Percentiles rank a stretch among this genome's conserved stretches.
Conservation (phyloP, 2,329 filamentous ascomycete genomes). For the Cercospora sp. region DNA sequence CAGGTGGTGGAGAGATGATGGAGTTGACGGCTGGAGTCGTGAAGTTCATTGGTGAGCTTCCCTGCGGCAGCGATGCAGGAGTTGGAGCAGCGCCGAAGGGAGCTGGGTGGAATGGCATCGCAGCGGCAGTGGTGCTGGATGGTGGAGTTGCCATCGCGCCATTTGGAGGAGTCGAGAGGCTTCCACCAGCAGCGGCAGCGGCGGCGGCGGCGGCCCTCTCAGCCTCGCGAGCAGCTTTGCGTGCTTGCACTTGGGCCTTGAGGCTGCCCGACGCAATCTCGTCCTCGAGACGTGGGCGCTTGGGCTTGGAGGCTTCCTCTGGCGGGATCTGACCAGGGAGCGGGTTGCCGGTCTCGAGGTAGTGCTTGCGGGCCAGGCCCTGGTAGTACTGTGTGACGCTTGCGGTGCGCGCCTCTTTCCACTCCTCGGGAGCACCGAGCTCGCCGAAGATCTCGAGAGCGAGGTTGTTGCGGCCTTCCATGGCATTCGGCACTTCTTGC, state of each 20-base stretch:
- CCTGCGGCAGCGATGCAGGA: not conserved
- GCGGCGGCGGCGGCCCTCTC: conserved; percentile 10
- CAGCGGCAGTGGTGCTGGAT: not conserved
- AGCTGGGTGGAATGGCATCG: not conserved
- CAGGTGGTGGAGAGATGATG: not conserved
- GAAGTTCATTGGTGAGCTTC: not conserved
- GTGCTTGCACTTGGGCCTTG: not conserved
- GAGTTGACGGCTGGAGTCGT: not conserved
- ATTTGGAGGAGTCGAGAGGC: not conserved
- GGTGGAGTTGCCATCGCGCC: not conserved
- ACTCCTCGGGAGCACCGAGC: conserved; percentile 90
- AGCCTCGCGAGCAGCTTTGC: conserved; percentile 3
- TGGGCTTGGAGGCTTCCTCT: not conserved
- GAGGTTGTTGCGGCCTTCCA: conserved; percentile 79
- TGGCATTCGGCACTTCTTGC: conserved; percentile 83
- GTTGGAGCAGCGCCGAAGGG: not conserved
- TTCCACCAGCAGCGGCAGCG: conserved; percentile 1
- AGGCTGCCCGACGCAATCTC: not conserved
- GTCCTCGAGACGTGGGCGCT: conserved; percentile 5
- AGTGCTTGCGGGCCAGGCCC: conserved; percentile 78
- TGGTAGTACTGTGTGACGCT: conserved; percentile 84
- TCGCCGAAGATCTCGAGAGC: conserved; percentile 98
- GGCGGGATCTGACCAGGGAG: conserved; percentile 50
- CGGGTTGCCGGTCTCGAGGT: conserved; percentile 80
- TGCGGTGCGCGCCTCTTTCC: conserved; percentile 79